phyloP scores from a whole-genome alignment of 257 asterid genomes.

The Knoxia roxburghii region DNA sequence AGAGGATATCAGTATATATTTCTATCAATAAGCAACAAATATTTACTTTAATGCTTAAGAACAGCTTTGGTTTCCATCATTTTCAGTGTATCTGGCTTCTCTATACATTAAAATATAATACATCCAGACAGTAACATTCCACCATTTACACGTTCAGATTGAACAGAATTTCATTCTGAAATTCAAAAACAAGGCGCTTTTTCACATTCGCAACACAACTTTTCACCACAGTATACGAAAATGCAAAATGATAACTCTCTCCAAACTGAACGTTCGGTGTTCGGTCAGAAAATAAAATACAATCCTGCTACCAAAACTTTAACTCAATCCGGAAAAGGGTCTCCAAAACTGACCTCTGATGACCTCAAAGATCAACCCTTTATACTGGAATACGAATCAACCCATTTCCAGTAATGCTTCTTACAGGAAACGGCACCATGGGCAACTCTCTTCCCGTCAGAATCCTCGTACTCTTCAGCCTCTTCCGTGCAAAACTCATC shows the following conservation, averaged over 20 bases:
- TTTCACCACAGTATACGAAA: no score
- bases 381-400: slow-evolving; percentile 46
- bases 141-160: background rate
- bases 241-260: no score
- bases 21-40: background rate
- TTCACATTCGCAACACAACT: no score
- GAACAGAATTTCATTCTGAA: no score
- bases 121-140: background rate
- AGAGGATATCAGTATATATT: background rate
- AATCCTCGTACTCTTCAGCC: slow-evolving; percentile 52
- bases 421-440: slow-evolving; percentile 73
- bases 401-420: slow-evolving; percentile 95
- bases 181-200: no score
- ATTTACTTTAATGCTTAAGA: no score
- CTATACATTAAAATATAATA: no score
- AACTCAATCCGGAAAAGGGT: slow-evolving; percentile 25
- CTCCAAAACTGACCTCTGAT: slow-evolving; percentile 38
- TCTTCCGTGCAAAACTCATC: slow-evolving; percentile 84
- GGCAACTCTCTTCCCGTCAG: slow-evolving; percentile 32
- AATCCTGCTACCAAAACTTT: slow-evolving; percentile 4
- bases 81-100: background rate
- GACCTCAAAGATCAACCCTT: slow-evolving; percentile 29
- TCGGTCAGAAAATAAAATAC: background rate
- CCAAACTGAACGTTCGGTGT: background rate
- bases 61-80: no score